A percentile compares a stretch with the other conserved stretches of the same genome.
phyloP scores from a whole-genome alignment of 805 yeast species.

The Suhomyces emberorum region DNA sequence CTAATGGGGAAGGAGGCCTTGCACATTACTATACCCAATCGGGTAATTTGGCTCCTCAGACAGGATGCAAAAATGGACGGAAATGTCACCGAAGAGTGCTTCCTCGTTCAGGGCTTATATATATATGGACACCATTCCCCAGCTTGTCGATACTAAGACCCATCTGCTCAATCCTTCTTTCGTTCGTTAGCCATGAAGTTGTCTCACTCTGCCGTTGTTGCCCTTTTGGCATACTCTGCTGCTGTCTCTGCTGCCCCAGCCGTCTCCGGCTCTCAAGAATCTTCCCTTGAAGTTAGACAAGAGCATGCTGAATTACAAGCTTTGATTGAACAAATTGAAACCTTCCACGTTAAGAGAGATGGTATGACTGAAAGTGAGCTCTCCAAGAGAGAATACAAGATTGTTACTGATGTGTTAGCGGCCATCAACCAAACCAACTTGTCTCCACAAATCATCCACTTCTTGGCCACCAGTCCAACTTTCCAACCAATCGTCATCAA shows the following conservation, averaged over 20 bases:
- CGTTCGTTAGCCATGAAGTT: conserved; percentile 24
- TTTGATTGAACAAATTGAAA: conserved; percentile 22
- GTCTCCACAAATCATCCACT: conserved; percentile 34
- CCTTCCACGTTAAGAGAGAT: conserved; percentile 28
- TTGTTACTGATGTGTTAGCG: conserved; percentile 39
- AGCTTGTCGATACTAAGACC: background rate
- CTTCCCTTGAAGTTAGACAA: conserved; percentile 9
- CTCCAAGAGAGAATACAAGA: conserved; percentile 34
- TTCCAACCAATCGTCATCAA: conserved; percentile 27
- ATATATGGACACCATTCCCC: conserved; percentile 1
- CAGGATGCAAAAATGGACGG: background rate
- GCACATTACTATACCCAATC: background rate
- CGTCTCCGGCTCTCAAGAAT: conserved; percentile 8
- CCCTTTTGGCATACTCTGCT: conserved; percentile 24
- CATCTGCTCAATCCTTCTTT: background rate
- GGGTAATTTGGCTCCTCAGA: background rate
- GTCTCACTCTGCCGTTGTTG: conserved; percentile 27
- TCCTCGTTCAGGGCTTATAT: background rate
- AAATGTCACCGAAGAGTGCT: background rate
- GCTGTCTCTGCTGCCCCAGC: conserved; percentile 36
- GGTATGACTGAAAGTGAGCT: conserved; percentile 18
- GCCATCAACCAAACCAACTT: conserved; percentile 35
- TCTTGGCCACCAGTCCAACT: conserved; percentile 25
- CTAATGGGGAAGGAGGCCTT: background rate
- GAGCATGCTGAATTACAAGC: conserved; percentile 15